phyloP scores from a whole-genome alignment of 306 rosid species.

The Myrica gale region DNA sequence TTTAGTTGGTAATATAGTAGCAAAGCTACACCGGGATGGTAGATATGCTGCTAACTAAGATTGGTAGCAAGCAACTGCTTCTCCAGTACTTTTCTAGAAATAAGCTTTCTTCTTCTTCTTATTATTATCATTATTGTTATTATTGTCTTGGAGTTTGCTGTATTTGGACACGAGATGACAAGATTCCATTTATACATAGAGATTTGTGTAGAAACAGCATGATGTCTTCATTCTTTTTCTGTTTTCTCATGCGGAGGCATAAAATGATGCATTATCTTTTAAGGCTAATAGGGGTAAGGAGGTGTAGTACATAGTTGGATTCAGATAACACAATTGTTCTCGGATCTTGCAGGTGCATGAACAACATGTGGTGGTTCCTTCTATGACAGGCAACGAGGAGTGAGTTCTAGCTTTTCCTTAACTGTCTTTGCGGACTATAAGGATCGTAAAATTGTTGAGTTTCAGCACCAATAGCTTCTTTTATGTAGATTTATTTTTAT shows the following conservation, averaged over 20 bases:
- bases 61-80: background rate
- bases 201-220: background rate
- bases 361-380: constrained; percentile 42
- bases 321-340: constrained; percentile 15
- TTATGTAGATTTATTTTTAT: constrained; percentile 29
- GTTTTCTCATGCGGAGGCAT: background rate
- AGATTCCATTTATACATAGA: background rate
- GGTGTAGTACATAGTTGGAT: background rate
- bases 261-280: constrained; percentile 4
- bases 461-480: constrained; percentile 31
- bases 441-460: constrained; percentile 31
- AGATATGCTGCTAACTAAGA: background rate
- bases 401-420: constrained; percentile 23
- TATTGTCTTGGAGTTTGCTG: background rate
- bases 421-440: constrained; percentile 26
- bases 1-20: background rate
- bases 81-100: background rate
- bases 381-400: constrained; percentile 40
- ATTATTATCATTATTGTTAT: background rate
- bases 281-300: background rate
- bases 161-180: background rate
- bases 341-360: constrained; percentile 35
- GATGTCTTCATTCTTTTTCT: background rate
- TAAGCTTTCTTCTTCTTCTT: background rate
- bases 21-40: background rate